Evolutionary conservation across 1,284 basidiomycete genomes (phyloP).

Genomic region (Athelia sp.): DNA sequence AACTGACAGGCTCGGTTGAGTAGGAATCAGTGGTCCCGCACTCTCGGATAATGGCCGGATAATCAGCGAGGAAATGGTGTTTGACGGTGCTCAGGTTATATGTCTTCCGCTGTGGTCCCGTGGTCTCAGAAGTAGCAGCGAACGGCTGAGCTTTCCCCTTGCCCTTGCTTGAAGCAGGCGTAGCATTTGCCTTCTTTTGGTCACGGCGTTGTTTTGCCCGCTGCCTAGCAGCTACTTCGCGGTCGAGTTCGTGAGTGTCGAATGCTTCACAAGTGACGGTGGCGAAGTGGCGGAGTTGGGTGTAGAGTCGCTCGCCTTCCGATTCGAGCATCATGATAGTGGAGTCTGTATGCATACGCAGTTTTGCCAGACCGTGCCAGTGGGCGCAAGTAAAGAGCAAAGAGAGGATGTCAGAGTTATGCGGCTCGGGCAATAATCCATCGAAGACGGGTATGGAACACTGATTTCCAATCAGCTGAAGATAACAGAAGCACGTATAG

Average conservation of each 20-base stretch:
- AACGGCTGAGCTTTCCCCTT: neutral
- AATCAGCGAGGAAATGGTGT: slow-evolving; percentile 30
- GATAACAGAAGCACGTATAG: neutral
- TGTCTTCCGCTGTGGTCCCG: slow-evolving; percentile 2
- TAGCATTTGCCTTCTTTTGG: neutral
- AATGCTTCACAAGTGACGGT: slow-evolving; percentile 15
- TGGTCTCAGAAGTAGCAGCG: neutral
- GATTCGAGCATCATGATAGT: slow-evolving; percentile 18
- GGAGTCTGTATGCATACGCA: slow-evolving; percentile 26
- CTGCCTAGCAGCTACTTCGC: slow-evolving; percentile 19
- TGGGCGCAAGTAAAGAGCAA: slow-evolving; percentile 21
- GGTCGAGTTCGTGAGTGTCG: slow-evolving; percentile 21
- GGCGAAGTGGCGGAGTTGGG: slow-evolving; percentile 19
- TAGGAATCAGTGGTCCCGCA: slow-evolving; percentile 27
- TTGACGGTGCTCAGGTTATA: slow-evolving; percentile 28
- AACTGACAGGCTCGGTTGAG: slow-evolving; percentile 22
- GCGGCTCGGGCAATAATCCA: slow-evolving; percentile 22
- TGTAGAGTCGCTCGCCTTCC: slow-evolving; percentile 17
- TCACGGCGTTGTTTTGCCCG: slow-evolving; percentile 9
- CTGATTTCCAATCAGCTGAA: slow-evolving; percentile 12
- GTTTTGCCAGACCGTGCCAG: slow-evolving; percentile 33
- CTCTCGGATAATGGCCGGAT: slow-evolving; percentile 19
- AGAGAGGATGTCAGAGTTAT: slow-evolving; percentile 20
- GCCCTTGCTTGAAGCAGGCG: neutral
- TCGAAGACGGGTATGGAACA: slow-evolving; percentile 33